A percentile compares a stretch with the other conserved stretches of the same genome.
Evolutionary conservation across 164 flowering plant species (phyloP).

Genomic region (Piper betle): DNA sequence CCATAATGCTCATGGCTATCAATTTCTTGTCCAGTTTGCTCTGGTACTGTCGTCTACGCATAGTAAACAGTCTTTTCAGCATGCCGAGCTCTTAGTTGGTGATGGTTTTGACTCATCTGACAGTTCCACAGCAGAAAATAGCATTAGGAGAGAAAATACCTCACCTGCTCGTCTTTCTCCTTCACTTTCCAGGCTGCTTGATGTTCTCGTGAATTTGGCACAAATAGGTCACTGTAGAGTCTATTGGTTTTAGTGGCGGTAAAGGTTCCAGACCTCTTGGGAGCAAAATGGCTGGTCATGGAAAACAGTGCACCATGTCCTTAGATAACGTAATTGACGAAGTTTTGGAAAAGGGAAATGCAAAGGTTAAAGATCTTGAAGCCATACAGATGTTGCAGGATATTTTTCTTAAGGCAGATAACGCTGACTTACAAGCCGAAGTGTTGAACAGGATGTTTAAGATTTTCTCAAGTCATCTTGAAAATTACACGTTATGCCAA

Average conservation of each 20-base stretch:
- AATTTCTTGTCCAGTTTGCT: slow-evolving; percentile 91
- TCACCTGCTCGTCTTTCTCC: slow-evolving; percentile 47
- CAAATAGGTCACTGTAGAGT: slow-evolving; percentile 72
- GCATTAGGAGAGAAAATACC: slow-evolving; percentile 16
- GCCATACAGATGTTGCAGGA: slow-evolving; percentile 97
- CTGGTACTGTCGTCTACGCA: slow-evolving; percentile 49
- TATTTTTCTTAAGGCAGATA: slow-evolving; percentile 84
- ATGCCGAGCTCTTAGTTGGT: slow-evolving; percentile 10
- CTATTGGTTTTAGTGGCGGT: slow-evolving; percentile 22
- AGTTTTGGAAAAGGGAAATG: slow-evolving; percentile 61
- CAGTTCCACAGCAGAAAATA: slow-evolving; percentile 15
- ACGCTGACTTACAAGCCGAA: slow-evolving; percentile 76
- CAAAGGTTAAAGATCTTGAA: slow-evolving; percentile 83
- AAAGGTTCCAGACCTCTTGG: slow-evolving; percentile 38
- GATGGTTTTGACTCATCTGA: slow-evolving; percentile 23
- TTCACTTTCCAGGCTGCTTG: slow-evolving; percentile 77
- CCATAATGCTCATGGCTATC: slow-evolving; percentile 98
- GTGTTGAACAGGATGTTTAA: slow-evolving; percentile 92
- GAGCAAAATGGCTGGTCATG: slow-evolving; percentile 37
- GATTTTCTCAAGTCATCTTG: slow-evolving; percentile 89
- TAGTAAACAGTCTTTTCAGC: slow-evolving; percentile 28
- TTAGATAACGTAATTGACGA: slow-evolving; percentile 54
- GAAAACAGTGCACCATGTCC: slow-evolving; percentile 48
- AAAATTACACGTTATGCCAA: slow-evolving; percentile 90
- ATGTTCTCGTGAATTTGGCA: slow-evolving; percentile 83